Conservation (phyloP, 1,284 basidiomycete species). For the Xerocomus minutiporus region DNA sequence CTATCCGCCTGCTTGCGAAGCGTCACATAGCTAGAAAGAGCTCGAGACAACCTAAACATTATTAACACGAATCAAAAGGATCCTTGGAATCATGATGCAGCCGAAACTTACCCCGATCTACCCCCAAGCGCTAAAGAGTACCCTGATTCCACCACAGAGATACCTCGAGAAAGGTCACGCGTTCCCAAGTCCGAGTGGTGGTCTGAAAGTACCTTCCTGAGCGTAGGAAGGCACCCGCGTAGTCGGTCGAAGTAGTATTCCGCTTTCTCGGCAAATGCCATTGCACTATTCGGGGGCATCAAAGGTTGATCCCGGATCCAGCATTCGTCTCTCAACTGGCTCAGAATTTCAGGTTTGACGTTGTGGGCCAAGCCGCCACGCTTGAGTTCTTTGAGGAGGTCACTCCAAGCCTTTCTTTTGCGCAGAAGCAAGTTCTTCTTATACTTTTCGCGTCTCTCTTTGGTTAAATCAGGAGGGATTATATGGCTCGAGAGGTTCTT, state of each 20-base stretch:
- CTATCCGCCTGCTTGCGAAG: conserved; percentile 17
- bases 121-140: conserved; percentile 60
- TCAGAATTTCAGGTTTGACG: conserved; percentile 69
- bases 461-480: conserved; percentile 43
- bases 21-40: conserved; percentile 17
- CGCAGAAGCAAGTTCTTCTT: conserved; percentile 75
- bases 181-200: conserved; percentile 84
- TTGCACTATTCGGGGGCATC: conserved; percentile 25
- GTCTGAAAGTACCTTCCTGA: conserved; percentile 60
- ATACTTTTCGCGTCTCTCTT: conserved; percentile 67
- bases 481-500: conserved; percentile 57
- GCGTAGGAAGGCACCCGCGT: conserved; percentile 60
- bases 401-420: conserved; percentile 90
- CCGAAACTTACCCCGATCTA: conserved; percentile 39
- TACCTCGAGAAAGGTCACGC: conserved; percentile 78
- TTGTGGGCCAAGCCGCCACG: conserved; percentile 73
- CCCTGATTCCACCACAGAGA: conserved; percentile 77
- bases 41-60: conserved; percentile 37
- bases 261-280: conserved; percentile 35
- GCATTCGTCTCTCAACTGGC: conserved; percentile 56
- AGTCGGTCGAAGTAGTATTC: conserved; percentile 76
- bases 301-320: conserved; percentile 67
- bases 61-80: conserved; percentile 1
- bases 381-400: conserved; percentile 88
- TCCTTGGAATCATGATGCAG: background rate